Percentiles rank a stretch among this genome's conserved stretches.
Evolutionary conservation across 208 protist genomes (phyloP).

Genomic region (Leishmania aethiopica): DNA sequence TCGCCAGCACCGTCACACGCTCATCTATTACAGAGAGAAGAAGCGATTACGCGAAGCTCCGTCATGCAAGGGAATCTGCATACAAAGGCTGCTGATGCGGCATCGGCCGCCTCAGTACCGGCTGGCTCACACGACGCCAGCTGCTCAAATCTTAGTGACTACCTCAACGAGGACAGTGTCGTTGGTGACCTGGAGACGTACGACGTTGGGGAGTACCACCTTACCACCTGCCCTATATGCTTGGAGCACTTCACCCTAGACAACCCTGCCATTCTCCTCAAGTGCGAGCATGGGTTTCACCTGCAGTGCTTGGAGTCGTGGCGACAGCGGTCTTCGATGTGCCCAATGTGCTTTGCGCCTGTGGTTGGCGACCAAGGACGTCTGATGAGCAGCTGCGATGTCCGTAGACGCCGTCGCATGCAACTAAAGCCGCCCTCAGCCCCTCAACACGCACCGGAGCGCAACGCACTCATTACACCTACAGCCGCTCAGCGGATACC

Average conservation of each 20-base stretch:
- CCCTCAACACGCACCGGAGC: neutral
- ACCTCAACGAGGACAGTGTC: constrained; percentile 16
- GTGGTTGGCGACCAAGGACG: constrained; percentile 46
- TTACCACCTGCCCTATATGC: constrained; percentile 80
- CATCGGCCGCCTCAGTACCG: neutral
- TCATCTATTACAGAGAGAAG: neutral
- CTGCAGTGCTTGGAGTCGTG: constrained; percentile 83
- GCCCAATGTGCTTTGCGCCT: constrained; percentile 61
- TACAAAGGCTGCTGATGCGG: neutral
- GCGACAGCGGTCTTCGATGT: constrained; percentile 65
- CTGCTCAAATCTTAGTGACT: constrained; percentile 31
- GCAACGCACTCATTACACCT: neutral
- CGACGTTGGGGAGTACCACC: constrained; percentile 68
- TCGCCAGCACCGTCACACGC: neutral
- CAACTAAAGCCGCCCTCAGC: neutral
- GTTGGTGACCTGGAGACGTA: constrained; percentile 45
- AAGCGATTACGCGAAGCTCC: neutral
- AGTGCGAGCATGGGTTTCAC: constrained; percentile 82
- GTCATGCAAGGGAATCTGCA: neutral
- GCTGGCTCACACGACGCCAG: constrained; percentile 12
- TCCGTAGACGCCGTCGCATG: constrained; percentile 35
- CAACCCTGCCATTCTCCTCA: constrained; percentile 80
- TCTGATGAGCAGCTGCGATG: constrained; percentile 51
- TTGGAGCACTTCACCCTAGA: constrained; percentile 78
- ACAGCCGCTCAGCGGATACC: neutral